A percentile compares a stretch with the other conserved stretches of the same genome.
Conservation (phyloP, 2,329 filamentous ascomycete genomes). For the Zymoseptoria ardabiliae region DNA sequence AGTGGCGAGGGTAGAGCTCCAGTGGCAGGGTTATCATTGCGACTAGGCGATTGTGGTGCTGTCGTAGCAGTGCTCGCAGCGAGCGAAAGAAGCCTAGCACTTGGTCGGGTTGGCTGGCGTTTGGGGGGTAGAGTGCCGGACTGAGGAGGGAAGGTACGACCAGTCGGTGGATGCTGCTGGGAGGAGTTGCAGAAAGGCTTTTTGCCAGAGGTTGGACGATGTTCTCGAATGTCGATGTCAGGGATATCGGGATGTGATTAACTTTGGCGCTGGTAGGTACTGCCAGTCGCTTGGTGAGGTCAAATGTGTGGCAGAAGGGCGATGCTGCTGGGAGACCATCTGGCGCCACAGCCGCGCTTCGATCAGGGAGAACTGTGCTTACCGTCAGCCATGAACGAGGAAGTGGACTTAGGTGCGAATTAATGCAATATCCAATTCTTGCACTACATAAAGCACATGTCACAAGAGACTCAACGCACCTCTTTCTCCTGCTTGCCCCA, state of each 20-base stretch:
- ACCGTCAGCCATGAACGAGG: conserved; percentile 14
- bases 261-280: conserved; percentile 35
- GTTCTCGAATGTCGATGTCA: conserved; percentile 55
- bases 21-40: conserved; percentile 71
- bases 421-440: background rate
- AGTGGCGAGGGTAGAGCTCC: conserved; percentile 67
- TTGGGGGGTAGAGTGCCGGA: conserved; percentile 71
- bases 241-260: conserved; percentile 52
- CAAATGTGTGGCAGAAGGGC: conserved; percentile 47
- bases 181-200: conserved; percentile 50
- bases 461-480: conserved; percentile 43
- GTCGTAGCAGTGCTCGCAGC: conserved; percentile 66
- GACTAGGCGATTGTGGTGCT: conserved; percentile 57
- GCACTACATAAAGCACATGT: conserved; percentile 7
- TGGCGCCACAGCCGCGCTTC: conserved; percentile 8
- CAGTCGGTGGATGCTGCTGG: conserved; percentile 65
- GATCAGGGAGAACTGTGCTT: conserved; percentile 26
- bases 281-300: conserved; percentile 44
- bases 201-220: conserved; percentile 56
- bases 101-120: conserved; percentile 60
- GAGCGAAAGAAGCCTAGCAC: conserved; percentile 75
- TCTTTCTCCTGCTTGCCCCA: conserved; percentile 64
- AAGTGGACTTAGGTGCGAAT: background rate
- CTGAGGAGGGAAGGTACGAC: conserved; percentile 80
- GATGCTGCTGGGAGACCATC: conserved; percentile 2